Base-by-base conservation (phyloP, 2,329 filamentous ascomycete genomes). In the Fusarium goolgardi region DNA sequence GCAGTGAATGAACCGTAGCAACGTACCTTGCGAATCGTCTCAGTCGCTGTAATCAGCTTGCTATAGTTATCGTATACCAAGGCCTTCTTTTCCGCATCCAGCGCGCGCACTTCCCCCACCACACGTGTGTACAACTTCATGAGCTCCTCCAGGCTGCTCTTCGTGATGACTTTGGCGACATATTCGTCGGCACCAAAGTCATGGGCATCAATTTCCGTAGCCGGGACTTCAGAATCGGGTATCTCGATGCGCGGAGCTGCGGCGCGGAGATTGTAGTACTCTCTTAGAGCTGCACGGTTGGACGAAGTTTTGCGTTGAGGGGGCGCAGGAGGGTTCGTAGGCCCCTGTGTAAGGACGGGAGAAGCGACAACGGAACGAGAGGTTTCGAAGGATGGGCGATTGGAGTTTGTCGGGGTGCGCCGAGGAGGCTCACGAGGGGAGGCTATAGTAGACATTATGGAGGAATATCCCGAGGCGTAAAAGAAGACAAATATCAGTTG, bases 31-130 rank as follows among this genome's bases (percentile, higher is more conserved):
- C 92, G 87, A 74, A 99, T 99, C 5, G 95, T 98, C 79, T 97
- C 95, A 13, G 96, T 97, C 2, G 96, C 96, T n/a, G 91, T 88
- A 70, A 99, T 97, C 70, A 99, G 81, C 81, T 98, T 98, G 71
- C 91, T 96, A 79, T 98, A 99, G 77, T 99, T 99, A 78, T 99
- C 95, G 78, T 99, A 99, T 6, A 99, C 96, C 65, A 99, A 81
- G 3, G 95, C 94, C 81, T 99, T 99, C 79, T 96, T 91, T 84
- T 99, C 96, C 25, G 95, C 95, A 75, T 98, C 96, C 20, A 99
- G 84, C 3, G 93, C 94, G 37, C 94, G 83, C 47, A 97, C 95
- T 80, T 98, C 95, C 70, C 88, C 86, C 70, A 95, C 80, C 12
- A 95, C 83, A 23, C 87, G 85, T 46, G 90, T 89, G 76, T 96